These are phyloP conservation scores for Beauveria asiatica DNA, from an alignment of 2,329 filamentous ascomycete genomes.

Conservation along the genomic window DNA sequence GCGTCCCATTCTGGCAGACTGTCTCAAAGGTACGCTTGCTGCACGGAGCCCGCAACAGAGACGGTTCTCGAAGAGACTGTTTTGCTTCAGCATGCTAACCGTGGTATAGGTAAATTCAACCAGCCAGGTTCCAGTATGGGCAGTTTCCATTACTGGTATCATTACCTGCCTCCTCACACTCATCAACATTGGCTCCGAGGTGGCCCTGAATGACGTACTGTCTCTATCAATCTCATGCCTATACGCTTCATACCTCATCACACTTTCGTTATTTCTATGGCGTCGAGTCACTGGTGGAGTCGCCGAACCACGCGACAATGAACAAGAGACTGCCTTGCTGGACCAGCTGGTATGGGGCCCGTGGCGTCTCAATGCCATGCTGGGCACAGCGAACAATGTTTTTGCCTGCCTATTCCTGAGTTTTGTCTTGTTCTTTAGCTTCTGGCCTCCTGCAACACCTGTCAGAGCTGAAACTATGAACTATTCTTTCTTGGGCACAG, in stretches of 20 bases:
- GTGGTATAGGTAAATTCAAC: constrained; percentile 15
- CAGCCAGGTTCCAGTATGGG: constrained; percentile 22
- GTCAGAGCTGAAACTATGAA: constrained; percentile 33
- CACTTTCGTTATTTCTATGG: constrained; percentile 21
- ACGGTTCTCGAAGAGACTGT: not conserved
- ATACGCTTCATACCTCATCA: constrained; percentile 24
- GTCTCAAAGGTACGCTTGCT: not conserved
- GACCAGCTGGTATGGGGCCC: constrained; percentile 41
- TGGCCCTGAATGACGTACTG: constrained; percentile 21
- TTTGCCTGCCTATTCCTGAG: constrained; percentile 44
- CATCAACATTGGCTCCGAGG: constrained; percentile 25
- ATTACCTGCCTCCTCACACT: constrained; percentile 23
- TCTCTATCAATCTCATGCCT: constrained; percentile 23
- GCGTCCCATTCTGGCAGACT: constrained; percentile 22
- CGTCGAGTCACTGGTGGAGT: constrained; percentile 23
- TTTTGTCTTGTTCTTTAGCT: constrained; percentile 48
- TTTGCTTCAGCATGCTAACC: constrained; percentile 11
- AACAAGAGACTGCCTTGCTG: constrained; percentile 15
- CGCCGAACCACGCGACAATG: constrained; percentile 19
- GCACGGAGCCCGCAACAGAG: not conserved
- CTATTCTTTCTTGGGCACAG: constrained; percentile 37
- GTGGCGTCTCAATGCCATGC: constrained; percentile 40
- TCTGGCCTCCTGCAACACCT: constrained; percentile 34
- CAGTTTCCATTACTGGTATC: constrained; percentile 19
- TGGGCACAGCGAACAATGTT: constrained; percentile 45